These are phyloP conservation scores for Gossypium australe DNA, from an alignment of 345 rosid genomes.

Conservation along the genomic window DNA sequence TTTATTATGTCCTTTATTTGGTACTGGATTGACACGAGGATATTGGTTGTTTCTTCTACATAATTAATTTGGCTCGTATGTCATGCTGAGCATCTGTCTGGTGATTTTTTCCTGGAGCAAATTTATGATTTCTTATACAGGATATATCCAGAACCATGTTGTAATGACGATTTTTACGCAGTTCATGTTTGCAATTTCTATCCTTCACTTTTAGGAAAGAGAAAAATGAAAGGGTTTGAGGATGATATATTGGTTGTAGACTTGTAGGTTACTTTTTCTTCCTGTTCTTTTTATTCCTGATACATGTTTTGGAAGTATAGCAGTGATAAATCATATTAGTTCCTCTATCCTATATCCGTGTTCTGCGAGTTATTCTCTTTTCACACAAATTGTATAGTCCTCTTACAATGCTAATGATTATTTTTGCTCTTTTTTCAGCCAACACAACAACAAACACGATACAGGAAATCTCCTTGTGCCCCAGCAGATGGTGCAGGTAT, in stretches of 20 bases:
- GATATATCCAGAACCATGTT: neutral
- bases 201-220: neutral
- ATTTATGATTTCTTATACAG: neutral
- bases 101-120: neutral
- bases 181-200: neutral
- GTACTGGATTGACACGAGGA: neutral
- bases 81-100: neutral
- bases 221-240: neutral
- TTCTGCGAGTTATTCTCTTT: neutral
- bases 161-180: neutral
- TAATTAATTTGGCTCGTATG: neutral
- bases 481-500: slow-evolving; percentile 85
- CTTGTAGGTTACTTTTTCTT: neutral
- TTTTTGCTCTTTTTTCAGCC: slow-evolving; percentile 41
- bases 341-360: neutral
- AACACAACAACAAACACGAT: slow-evolving; percentile 95
- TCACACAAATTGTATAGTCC: neutral
- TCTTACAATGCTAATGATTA: slow-evolving; percentile 2
- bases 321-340: neutral
- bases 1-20: neutral
- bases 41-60: neutral
- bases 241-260: neutral
- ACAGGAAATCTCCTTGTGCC: slow-evolving; percentile 88
- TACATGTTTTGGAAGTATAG: neutral
- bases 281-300: neutral